These are phyloP conservation scores for Beauveria bassiana DNA, from an alignment of 2,329 filamentous ascomycete genomes.

Conservation along the genomic window DNA sequence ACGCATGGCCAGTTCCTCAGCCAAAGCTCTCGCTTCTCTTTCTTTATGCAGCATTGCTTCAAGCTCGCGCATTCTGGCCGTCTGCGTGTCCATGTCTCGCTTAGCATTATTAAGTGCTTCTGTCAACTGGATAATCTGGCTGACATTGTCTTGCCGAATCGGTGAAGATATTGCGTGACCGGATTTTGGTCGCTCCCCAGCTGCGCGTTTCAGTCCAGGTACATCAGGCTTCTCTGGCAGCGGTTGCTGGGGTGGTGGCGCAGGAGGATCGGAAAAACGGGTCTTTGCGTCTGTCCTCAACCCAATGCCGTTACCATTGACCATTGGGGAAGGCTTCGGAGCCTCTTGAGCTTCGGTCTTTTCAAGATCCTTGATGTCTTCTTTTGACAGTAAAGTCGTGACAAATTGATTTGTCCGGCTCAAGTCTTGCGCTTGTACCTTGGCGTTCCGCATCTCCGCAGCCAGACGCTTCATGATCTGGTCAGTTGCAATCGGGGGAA, in stretches of 20 bases:
- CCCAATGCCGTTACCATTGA: constrained; percentile 43
- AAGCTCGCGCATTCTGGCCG: constrained; percentile 68
- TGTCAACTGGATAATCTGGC: constrained; percentile 75
- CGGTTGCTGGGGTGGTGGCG: constrained; percentile 86
- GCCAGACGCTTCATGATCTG: constrained; percentile 69
- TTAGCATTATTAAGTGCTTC: constrained; percentile 79
- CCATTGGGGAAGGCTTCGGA: constrained; percentile 37
- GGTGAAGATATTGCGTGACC: constrained; percentile 47
- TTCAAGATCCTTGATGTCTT: constrained; percentile 53
- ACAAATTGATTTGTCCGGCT: constrained; percentile 76
- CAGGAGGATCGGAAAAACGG: constrained; percentile 86
- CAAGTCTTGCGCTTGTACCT: constrained; percentile 80
- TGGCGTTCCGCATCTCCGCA: constrained; percentile 81
- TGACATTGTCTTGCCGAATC: constrained; percentile 50
- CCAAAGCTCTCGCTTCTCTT: constrained; percentile 70
- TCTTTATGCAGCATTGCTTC: constrained; percentile 70
- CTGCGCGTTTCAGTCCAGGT: constrained; percentile 63
- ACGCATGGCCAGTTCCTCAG: constrained; percentile 71
- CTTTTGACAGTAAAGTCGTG: constrained; percentile 65
- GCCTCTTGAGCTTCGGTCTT: constrained; percentile 41
- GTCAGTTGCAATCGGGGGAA: constrained; percentile 85
- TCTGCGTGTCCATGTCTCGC: constrained; percentile 80
- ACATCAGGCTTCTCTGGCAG: constrained; percentile 87
- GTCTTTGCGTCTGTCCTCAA: constrained; percentile 69
- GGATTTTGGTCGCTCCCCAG: constrained; percentile 66